Evolutionary conservation across 2,329 filamentous ascomycete genomes (phyloP).

Genomic region (Bipolaris victoriae): DNA sequence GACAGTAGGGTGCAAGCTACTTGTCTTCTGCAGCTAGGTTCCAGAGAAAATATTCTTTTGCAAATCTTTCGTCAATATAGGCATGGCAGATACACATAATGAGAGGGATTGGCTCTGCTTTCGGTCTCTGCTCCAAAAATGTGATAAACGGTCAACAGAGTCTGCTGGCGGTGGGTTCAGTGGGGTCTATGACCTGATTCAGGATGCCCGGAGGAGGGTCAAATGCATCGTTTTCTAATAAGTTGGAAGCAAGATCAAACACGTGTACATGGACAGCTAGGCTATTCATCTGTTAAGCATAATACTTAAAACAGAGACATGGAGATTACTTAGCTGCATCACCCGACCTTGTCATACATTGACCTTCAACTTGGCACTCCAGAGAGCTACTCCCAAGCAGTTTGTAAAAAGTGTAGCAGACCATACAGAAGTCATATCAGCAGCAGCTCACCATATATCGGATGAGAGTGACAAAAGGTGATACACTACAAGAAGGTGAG

Average conservation of each 20-base stretch:
- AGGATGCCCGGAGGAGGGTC: slow-evolving; percentile 9
- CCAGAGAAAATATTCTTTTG: slow-evolving; percentile 50
- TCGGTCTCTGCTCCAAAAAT: slow-evolving; percentile 32
- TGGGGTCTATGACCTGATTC: slow-evolving; percentile 34
- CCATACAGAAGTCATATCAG: too few relatives aligned
- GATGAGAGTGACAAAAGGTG: background rate
- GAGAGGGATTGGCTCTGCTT: slow-evolving; percentile 51
- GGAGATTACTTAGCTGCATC: slow-evolving; percentile 17
- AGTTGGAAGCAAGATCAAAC: background rate
- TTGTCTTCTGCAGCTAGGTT: slow-evolving; percentile 45
- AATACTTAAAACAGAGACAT: background rate
- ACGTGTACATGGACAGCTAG: background rate
- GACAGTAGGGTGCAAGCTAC: slow-evolving; percentile 49
- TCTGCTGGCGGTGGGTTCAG: slow-evolving; percentile 16
- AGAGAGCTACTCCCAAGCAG: too few relatives aligned
- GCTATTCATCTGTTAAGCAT: background rate
- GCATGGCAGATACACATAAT: slow-evolving; percentile 49
- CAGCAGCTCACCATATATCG: too few relatives aligned
- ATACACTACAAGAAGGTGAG: background rate
- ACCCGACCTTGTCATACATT: too few relatives aligned
- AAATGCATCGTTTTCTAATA: slow-evolving; percentile 9
- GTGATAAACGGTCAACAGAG: slow-evolving; percentile 19
- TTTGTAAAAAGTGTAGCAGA: too few relatives aligned
- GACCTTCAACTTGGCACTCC: slow-evolving; percentile 28
- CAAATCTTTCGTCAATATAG: slow-evolving; percentile 48